Evolutionary conservation across 148 eudicot species (phyloP).

Genomic region (Mesembryanthemum crystallinum): DNA sequence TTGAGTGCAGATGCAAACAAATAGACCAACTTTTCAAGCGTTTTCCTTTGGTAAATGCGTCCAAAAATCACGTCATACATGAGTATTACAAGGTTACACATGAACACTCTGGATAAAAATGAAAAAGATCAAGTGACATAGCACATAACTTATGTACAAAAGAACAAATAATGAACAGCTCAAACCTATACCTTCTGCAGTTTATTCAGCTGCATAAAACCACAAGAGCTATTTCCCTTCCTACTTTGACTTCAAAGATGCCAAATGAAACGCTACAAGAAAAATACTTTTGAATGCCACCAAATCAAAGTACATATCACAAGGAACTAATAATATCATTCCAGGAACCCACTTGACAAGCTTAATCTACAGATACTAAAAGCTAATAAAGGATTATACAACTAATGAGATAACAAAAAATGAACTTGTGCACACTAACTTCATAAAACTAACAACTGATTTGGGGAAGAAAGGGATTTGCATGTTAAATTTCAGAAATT

Average conservation of each 20-base stretch:
- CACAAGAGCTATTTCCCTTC: not conserved
- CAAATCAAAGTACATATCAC: not conserved
- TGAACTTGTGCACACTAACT: no score
- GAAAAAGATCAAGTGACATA: not conserved
- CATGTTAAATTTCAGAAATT: no score
- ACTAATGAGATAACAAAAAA: not conserved
- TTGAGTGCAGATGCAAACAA: not conserved
- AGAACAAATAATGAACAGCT: no score
- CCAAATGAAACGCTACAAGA: not conserved
- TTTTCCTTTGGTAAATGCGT: not conserved
- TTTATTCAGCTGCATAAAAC: no score
- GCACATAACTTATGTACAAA: not conserved
- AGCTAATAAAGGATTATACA: not conserved
- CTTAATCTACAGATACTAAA: not conserved
- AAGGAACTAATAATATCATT: not conserved
- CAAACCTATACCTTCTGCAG: no score
- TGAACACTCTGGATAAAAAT: not conserved
- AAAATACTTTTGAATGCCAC: not conserved
- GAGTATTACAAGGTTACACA: not conserved
- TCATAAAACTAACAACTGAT: no score
- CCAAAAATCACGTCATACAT: not conserved
- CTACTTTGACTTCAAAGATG: not conserved
- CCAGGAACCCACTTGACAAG: not conserved
- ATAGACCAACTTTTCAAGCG: not conserved
- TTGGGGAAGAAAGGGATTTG: no score